Evolutionary conservation across 2,329 filamentous ascomycete species (phyloP).

Genomic region (Aureobasidium sp.): DNA sequence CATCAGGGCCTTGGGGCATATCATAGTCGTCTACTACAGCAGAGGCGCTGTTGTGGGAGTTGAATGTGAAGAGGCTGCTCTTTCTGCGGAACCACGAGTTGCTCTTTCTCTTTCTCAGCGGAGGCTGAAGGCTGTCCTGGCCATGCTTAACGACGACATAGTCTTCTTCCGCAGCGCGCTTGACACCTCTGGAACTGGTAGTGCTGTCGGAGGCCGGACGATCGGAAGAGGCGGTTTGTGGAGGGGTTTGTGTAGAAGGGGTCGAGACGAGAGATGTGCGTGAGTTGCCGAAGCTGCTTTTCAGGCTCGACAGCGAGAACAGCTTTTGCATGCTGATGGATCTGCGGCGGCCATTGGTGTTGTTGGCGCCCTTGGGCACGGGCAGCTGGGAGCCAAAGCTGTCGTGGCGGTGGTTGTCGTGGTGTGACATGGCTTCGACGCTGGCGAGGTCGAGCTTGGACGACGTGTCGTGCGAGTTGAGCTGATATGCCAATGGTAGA

Average conservation of each 20-base stretch:
- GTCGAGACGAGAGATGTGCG: conserved; percentile 24
- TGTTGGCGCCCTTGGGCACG: conserved; percentile 5
- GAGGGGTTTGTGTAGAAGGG: conserved; percentile 16
- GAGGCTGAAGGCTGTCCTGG: conserved; percentile 10
- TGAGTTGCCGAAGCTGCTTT: conserved; percentile 29
- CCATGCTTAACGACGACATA: conserved; percentile 14
- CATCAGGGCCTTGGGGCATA: background rate
- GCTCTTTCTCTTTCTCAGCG: conserved; percentile 23
- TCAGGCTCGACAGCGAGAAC: conserved; percentile 26
- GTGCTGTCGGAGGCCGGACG: conserved; percentile 7
- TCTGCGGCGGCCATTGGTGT: conserved; percentile 15
- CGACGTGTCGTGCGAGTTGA: background rate
- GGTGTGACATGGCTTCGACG: background rate
- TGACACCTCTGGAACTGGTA: conserved; percentile 11
- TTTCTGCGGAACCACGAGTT: conserved; percentile 30
- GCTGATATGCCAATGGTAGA: background rate
- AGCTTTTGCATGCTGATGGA: conserved; percentile 24
- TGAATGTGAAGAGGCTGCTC: conserved; percentile 25
- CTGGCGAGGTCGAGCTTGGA: conserved; percentile 14
- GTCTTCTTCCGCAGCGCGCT: conserved; percentile 12
- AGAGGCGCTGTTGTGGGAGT: background rate
- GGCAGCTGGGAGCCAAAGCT: conserved; percentile 19
- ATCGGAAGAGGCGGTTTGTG: conserved; percentile 7
- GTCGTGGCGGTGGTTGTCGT: conserved; percentile 15
- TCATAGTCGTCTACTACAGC: background rate